Evolutionary conservation across 176 grass and related monocot genomes (phyloP).

Genomic region (Cocos nucifera): DNA sequence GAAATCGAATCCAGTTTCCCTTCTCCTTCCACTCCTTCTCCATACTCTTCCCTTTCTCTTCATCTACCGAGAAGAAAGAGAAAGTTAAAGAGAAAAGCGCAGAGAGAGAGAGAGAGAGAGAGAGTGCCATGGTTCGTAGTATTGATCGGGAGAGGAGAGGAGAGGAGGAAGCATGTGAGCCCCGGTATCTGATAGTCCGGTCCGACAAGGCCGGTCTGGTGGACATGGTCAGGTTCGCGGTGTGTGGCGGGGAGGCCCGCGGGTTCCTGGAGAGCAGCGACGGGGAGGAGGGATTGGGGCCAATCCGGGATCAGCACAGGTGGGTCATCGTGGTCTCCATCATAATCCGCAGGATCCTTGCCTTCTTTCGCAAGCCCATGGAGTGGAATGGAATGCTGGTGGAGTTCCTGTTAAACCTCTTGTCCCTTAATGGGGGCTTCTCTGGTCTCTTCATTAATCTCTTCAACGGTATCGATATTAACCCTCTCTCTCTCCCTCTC

Average conservation of each 20-base stretch:
- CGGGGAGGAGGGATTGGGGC: not conserved
- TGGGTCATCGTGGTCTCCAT: constrained; percentile 33
- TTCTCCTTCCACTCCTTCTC: too few relatives aligned
- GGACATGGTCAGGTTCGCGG: constrained; percentile 15
- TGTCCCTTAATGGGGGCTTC: constrained; percentile 20
- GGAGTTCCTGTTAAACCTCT: constrained; percentile 32
- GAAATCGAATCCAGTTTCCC: too few relatives aligned
- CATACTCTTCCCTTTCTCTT: too few relatives aligned
- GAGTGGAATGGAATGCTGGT: constrained; percentile 6
- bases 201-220: not conserved
- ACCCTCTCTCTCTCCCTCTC: too few relatives aligned
- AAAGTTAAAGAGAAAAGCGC: too few relatives aligned
- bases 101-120: too few relatives aligned
- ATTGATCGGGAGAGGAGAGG: too few relatives aligned
- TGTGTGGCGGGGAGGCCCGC: not conserved
- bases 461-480: constrained; percentile 8
- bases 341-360: constrained; percentile 21
- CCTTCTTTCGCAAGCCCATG: constrained; percentile 25
- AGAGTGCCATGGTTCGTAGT: too few relatives aligned
- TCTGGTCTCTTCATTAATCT: constrained; percentile 15
- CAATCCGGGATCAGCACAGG: constrained; percentile 9
- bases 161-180: not conserved
- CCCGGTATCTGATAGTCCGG: constrained; percentile 22
- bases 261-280: constrained; percentile 10
- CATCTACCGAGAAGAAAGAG: too few relatives aligned